Conservation (phyloP, 2,329 filamentous ascomycete genomes). For the Fusarium abutilonis region DNA sequence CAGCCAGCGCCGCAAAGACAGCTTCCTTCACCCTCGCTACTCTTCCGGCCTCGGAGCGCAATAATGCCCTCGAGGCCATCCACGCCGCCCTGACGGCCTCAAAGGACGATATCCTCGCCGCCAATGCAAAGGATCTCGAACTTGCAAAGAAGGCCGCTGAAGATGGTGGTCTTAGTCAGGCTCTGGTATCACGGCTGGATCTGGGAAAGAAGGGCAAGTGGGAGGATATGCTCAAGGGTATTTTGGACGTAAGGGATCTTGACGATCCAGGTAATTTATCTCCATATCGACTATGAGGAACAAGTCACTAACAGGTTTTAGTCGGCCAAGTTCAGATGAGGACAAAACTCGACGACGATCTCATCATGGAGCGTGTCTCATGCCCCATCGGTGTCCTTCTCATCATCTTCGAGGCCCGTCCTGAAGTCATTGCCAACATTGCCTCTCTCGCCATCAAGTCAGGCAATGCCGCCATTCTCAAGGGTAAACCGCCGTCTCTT, state of each 20-base stretch:
- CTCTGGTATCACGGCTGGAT: conserved; percentile 88
- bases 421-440: conserved; percentile 98
- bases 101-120: conserved; percentile 80
- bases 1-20: conserved; percentile 79
- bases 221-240: conserved; percentile 97
- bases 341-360: conserved; percentile 85
- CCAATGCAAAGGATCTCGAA: conserved; percentile 85
- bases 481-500: conserved; percentile 70
- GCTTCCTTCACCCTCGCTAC: conserved; percentile 87
- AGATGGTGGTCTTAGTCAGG: conserved; percentile 79
- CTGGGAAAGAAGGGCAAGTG: conserved; percentile 88
- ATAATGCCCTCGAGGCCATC: conserved; percentile 84
- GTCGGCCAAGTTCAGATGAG: conserved; percentile 86
- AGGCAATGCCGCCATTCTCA: conserved; percentile 94
- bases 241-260: conserved; percentile 84
- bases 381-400: conserved; percentile 97
- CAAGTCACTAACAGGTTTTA: conserved; percentile 46
- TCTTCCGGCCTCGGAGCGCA: conserved; percentile 78
- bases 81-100: conserved; percentile 77
- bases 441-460: conserved; percentile 96
- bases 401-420: conserved; percentile 97
- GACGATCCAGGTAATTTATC: conserved; percentile 77
- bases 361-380: conserved; percentile 86
- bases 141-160: conserved; percentile 77
- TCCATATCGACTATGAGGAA: not conserved